phyloP scores from a whole-genome alignment of 345 rosid species.

The Lenwebbia sp. region DNA sequence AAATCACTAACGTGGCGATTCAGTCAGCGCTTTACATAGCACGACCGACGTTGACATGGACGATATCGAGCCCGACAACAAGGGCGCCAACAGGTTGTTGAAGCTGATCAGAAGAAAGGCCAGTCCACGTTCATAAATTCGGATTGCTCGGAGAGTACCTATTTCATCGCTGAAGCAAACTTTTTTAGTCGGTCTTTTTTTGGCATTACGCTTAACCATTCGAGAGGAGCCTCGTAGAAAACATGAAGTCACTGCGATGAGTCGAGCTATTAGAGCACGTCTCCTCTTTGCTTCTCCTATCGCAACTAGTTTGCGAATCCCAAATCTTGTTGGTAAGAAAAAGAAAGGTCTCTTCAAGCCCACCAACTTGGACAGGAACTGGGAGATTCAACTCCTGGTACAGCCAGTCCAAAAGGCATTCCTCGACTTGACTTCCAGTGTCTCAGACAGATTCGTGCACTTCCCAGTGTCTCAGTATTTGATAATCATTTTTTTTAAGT shows the following conservation, averaged over 20 bases:
- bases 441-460: background rate
- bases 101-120: constrained; percentile 36
- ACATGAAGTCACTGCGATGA: background rate
- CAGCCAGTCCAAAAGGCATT: background rate
- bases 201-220: rapidly evolving
- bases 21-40: no score
- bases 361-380: background rate
- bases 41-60: no score
- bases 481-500: background rate
- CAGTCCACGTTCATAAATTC: constrained; percentile 57
- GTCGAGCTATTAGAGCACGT: background rate
- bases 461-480: background rate
- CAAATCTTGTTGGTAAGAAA: background rate
- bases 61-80: constrained; percentile 53
- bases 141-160: constrained; percentile 4
- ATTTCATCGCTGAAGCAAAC: background rate
- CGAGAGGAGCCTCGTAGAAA: background rate
- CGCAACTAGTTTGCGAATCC: background rate
- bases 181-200: background rate
- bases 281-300: background rate
- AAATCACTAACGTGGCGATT: no score
- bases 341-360: background rate
- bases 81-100: constrained; percentile 5
- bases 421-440: background rate
- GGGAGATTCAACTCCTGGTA: background rate